A percentile compares a stretch with the other conserved stretches of the same genome.
Evolutionary conservation across 441 rosid species (phyloP).

Genomic region (Geranium incanum): DNA sequence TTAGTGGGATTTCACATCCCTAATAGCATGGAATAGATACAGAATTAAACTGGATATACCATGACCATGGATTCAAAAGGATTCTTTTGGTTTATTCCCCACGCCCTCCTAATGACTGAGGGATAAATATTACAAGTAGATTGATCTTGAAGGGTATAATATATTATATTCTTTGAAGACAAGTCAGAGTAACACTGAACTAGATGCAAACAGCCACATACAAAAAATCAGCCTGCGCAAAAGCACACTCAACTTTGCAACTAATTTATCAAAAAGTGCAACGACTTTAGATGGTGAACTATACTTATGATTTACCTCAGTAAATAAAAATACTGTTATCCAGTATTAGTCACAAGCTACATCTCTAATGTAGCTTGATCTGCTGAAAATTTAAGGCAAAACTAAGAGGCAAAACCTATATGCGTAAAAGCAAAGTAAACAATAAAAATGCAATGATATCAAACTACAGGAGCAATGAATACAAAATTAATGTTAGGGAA

Average conservation of each 20-base stretch:
- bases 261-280: neutral
- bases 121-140: neutral
- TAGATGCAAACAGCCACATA: neutral
- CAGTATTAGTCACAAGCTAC: neutral
- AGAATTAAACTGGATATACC: neutral
- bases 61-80: neutral
- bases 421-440: neutral
- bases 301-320: neutral
- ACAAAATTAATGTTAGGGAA: constrained; percentile 6
- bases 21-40: neutral
- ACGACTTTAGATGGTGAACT: neutral
- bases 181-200: neutral
- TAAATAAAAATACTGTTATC: neutral
- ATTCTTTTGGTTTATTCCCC: neutral
- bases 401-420: neutral
- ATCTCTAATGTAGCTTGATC: constrained; percentile 2
- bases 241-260: neutral
- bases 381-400: neutral
- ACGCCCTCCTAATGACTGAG: neutral
- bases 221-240: neutral
- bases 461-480: neutral
- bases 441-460: neutral
- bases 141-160: neutral
- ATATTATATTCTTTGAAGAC: neutral
- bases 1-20: neutral